phyloP scores from a whole-genome alignment of 768 basidiomycete genomes.

The Suillus americanus region DNA sequence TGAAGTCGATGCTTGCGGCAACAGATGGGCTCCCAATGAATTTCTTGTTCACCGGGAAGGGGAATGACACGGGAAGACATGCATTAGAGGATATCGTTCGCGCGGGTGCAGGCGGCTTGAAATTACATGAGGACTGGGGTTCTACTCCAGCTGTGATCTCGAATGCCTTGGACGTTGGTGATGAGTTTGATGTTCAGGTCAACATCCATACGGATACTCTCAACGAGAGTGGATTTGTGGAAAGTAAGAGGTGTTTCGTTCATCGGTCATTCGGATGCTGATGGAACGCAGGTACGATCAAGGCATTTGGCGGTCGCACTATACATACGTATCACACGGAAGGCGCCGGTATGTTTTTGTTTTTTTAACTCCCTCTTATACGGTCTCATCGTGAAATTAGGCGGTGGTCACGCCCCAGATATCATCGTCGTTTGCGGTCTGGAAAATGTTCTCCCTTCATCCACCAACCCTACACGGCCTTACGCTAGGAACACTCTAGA shows the following conservation, averaged over 20 bases:
- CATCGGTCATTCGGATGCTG: constrained; percentile 6
- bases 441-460: constrained; percentile 89
- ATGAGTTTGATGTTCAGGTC: constrained; percentile 93
- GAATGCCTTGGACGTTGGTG: constrained; percentile 76
- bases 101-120: constrained; percentile 87
- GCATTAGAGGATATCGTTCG: constrained; percentile 79
- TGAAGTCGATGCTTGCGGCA: constrained; percentile 87
- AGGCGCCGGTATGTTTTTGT: constrained; percentile 68
- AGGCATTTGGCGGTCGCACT: constrained; percentile 84
- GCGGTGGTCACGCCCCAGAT: constrained; percentile 96
- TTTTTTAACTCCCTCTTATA: neutral
- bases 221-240: constrained; percentile 97
- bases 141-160: constrained; percentile 80
- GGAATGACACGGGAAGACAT: constrained; percentile 79
- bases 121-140: constrained; percentile 99
- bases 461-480: constrained; percentile 96
- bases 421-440: constrained; percentile 96
- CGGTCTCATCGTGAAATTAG: constrained; percentile 31
- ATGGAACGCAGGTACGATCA: constrained; percentile 66
- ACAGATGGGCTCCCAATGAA: constrained; percentile 91
- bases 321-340: constrained; percentile 98
- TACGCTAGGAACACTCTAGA: constrained; percentile 90
- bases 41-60: constrained; percentile 95
- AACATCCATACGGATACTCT: constrained; percentile 98
- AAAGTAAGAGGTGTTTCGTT: constrained; percentile 54